phyloP scores from a whole-genome alignment of 495 filamentous ascomycete species.

The Aspergillus baeticus region DNA sequence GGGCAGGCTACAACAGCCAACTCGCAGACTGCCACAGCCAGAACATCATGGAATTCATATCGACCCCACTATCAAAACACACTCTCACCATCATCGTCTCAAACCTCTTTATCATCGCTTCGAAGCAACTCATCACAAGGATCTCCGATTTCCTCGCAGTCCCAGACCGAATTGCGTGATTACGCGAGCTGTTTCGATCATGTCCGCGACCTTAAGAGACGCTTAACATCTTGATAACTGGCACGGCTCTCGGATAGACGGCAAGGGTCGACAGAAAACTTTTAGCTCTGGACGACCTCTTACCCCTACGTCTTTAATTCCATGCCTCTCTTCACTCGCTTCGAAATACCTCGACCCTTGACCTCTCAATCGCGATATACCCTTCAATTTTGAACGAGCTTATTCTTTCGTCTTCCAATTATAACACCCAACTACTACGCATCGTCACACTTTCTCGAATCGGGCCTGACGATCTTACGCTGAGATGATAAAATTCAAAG shows the following conservation, averaged over 20 bases:
- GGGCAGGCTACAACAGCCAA: conserved; percentile 22
- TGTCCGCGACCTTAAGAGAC: conserved; percentile 63
- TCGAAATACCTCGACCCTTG: neutral
- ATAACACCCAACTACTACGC: neutral
- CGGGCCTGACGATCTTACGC: neutral
- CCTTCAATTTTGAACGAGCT: neutral
- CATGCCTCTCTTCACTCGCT: neutral
- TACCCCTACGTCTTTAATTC: neutral
- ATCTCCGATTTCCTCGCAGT: conserved; percentile 66
- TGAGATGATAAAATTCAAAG: conserved; percentile 5
- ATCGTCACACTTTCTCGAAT: neutral
- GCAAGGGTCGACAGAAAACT: neutral
- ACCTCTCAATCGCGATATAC: conserved; percentile 7
- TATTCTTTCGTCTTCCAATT: neutral
- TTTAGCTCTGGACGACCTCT: neutral
- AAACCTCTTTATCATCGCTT: conserved; percentile 80
- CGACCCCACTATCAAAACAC: conserved; percentile 25
- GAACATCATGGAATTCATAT: conserved; percentile 26
- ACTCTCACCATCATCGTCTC: conserved; percentile 79
- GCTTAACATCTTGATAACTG: conserved; percentile 38
- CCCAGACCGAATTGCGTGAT: conserved; percentile 74
- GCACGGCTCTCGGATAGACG: neutral
- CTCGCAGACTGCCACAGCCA: conserved; percentile 39
- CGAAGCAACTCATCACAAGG: conserved; percentile 58
- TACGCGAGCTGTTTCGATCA: conserved; percentile 90